Evolutionary conservation across 2,329 filamentous ascomycete genomes (phyloP).

Genomic region (Pyricularia grisea): DNA sequence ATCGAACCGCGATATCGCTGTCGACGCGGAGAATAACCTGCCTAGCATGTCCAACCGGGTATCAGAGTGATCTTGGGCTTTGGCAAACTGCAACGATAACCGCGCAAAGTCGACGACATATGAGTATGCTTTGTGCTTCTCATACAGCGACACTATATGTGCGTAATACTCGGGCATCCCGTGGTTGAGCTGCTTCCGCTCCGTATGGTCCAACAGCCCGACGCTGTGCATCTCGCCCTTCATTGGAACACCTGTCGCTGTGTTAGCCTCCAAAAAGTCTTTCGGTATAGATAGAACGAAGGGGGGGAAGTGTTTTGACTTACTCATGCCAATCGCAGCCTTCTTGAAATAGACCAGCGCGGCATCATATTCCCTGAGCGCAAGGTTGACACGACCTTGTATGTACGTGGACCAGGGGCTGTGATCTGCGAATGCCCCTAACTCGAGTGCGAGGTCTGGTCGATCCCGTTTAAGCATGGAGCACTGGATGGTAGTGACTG

Average conservation of each 20-base stretch:
- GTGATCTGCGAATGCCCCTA: constrained; percentile 44
- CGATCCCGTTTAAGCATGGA: constrained; percentile 49
- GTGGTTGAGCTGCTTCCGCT: constrained; percentile 58
- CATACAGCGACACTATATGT: constrained; percentile 76
- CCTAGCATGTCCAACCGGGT: constrained; percentile 65
- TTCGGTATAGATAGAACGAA: neutral
- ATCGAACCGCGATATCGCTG: constrained; percentile 71
- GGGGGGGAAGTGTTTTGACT: constrained; percentile 23
- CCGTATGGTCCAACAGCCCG: constrained; percentile 65
- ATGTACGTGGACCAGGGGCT: constrained; percentile 68
- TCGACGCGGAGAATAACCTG: constrained; percentile 73
- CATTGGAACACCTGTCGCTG: constrained; percentile 31
- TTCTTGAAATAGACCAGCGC: constrained; percentile 73
- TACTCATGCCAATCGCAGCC: constrained; percentile 75
- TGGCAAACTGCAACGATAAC: constrained; percentile 58
- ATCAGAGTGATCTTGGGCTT: constrained; percentile 5
- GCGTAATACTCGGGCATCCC: constrained; percentile 79
- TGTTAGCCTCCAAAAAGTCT: neutral
- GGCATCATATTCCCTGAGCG: constrained; percentile 60
- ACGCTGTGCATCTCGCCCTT: constrained; percentile 45
- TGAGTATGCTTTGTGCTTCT: constrained; percentile 65
- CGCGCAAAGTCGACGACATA: constrained; percentile 78
- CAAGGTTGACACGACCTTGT: constrained; percentile 69
- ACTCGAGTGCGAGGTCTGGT: constrained; percentile 49
- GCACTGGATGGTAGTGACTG: constrained; percentile 51